A percentile compares a stretch with the other conserved stretches of the same genome.
These are phyloP conservation scores for Rachicladosporium sp. DNA, from an alignment of 2,329 filamentous ascomycete genomes.

Conservation along the genomic window DNA sequence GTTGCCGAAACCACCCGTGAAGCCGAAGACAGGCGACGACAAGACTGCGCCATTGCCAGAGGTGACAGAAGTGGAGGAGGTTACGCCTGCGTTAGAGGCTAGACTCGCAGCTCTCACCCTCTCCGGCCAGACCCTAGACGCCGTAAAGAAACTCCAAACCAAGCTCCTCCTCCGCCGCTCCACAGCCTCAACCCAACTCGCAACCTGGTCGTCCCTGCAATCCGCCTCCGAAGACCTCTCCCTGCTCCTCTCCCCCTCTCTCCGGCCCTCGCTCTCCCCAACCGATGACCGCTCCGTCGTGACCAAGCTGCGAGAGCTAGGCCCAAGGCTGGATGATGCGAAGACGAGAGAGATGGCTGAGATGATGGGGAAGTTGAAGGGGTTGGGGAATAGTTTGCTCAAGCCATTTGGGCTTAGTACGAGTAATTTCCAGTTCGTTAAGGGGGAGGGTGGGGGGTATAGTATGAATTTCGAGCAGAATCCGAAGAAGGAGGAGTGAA, in stretches of 20 bases:
- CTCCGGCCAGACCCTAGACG: conserved; percentile 36
- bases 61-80: conserved; percentile 34
- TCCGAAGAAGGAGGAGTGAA: conserved; percentile 9
- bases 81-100: conserved; percentile 31
- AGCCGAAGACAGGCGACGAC: conserved; percentile 8
- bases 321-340: conserved; percentile 58
- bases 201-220: conserved; percentile 68
- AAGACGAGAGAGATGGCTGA: conserved; percentile 83
- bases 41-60: conserved; percentile 20
- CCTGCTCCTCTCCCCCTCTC: conserved; percentile 35
- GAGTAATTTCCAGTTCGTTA: conserved; percentile 85
- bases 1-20: conserved; percentile 18
- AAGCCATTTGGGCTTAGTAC: conserved; percentile 91
- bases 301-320: conserved; percentile 52
- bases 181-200: conserved; percentile 56
- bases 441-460: conserved; percentile 83
- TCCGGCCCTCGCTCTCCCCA: conserved; percentile 47
- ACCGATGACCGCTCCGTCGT: conserved; percentile 58
- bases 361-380: conserved; percentile 95
- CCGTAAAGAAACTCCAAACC: conserved; percentile 63
- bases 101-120: conserved; percentile 32
- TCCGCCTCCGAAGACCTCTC: conserved; percentile 75
- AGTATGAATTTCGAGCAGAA: conserved; percentile 72
- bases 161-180: conserved; percentile 76
- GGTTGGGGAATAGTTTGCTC: conserved; percentile 79